Conservation (phyloP, 805 yeast species). For the Isabelozyma gotoi region DNA sequence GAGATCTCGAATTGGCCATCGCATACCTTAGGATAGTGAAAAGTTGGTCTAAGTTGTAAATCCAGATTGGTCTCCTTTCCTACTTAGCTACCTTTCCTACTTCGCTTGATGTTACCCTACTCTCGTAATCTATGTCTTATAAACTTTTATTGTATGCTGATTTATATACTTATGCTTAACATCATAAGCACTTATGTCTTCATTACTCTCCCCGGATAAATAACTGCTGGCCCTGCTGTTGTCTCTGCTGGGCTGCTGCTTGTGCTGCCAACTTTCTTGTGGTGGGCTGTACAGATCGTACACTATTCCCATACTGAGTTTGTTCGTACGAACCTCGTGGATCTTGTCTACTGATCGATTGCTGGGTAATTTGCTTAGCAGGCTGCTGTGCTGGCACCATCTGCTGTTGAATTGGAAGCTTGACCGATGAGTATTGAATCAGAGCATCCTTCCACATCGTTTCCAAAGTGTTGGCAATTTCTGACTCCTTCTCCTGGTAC, state of each 20-base stretch:
- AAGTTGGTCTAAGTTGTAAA: too few relatives aligned
- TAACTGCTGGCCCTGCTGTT: background rate
- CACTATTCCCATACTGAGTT: background rate
- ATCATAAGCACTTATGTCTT: background rate
- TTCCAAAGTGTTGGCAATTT: constrained; percentile 21
- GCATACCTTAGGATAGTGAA: too few relatives aligned
- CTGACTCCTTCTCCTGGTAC: constrained; percentile 31
- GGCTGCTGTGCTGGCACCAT: constrained; percentile 7
- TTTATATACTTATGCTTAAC: too few relatives aligned
- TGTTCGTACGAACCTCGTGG: background rate
- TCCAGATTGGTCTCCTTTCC: too few relatives aligned
- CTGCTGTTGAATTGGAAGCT: constrained; percentile 6
- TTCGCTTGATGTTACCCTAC: too few relatives aligned
- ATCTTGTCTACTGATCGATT: constrained; percentile 1
- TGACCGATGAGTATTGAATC: constrained; percentile 10
- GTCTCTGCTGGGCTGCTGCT: background rate
- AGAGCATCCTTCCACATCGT: constrained; percentile 43
- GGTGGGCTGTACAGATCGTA: constrained; percentile 1
- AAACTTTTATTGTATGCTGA: too few relatives aligned
- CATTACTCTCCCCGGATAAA: background rate
- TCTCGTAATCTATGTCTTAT: too few relatives aligned
- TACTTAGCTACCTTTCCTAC: too few relatives aligned
- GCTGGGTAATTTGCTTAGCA: constrained; percentile 5
- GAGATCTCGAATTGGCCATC: too few relatives aligned
- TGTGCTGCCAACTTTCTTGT: constrained; percentile 2